Conservation (phyloP, 768 basidiomycete species). For the Brasilioporus rufonigricans region DNA sequence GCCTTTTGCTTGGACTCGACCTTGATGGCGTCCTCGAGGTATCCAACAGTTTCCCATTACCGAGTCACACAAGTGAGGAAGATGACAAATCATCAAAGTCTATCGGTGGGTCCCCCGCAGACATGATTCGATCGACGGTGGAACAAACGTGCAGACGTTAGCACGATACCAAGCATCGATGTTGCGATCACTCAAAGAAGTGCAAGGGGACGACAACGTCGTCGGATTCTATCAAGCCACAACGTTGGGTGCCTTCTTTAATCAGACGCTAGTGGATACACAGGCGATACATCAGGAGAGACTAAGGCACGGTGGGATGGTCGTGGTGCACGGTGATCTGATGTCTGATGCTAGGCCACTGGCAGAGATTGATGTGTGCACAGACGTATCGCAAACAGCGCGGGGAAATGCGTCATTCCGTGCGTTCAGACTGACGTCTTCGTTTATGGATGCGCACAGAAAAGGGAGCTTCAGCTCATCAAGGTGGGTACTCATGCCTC, state of each 20-base stretch:
- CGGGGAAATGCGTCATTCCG: conserved; percentile 87
- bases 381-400: conserved; percentile 76
- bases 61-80: conserved; percentile 68
- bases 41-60: conserved; percentile 86
- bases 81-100: conserved; percentile 80
- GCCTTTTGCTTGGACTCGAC: conserved; percentile 87
- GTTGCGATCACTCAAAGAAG: conserved; percentile 86
- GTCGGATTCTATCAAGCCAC: conserved; percentile 95
- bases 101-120: conserved; percentile 49
- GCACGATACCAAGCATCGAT: conserved; percentile 82
- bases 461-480: conserved; percentile 80
- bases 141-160: conserved; percentile 28
- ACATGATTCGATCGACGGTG: conserved; percentile 2
- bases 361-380: conserved; percentile 12
- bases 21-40: conserved; percentile 89
- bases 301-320: conserved; percentile 81
- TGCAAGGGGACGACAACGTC: conserved; percentile 86
- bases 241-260: conserved; percentile 81
- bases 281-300: conserved; percentile 85
- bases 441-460: conserved; percentile 81
- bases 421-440: conserved; percentile 79
- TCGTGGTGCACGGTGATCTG: conserved; percentile 75
- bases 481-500: conserved; percentile 48
- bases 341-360: neutral
- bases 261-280: conserved; percentile 74